phyloP scores from a whole-genome alignment of 1,284 basidiomycete genomes.

The Fomitopsis betulina region DNA sequence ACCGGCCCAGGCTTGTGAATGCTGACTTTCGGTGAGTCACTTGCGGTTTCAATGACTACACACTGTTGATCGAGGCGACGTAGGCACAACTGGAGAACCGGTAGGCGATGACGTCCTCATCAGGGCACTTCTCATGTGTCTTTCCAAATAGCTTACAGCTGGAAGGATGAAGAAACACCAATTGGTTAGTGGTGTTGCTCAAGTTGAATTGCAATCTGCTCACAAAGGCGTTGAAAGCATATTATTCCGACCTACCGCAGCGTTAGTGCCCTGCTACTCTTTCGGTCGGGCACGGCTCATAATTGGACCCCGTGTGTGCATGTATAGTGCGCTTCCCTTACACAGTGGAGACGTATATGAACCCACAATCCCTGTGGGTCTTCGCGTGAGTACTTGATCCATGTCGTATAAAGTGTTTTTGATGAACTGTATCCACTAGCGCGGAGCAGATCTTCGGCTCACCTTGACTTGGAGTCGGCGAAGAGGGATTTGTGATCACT shows the following conservation, averaged over 20 bases:
- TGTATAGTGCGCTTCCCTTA: slow-evolving; percentile 51
- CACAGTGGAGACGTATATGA: slow-evolving; percentile 59
- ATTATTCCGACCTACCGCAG: slow-evolving; percentile 30
- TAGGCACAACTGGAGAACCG: slow-evolving; percentile 53
- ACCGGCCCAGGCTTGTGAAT: slow-evolving; percentile 37
- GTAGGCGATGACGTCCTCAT: slow-evolving; percentile 9
- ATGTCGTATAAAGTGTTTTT: not conserved
- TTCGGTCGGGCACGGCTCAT: not conserved
- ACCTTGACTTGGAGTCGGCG: not conserved
- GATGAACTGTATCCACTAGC: not conserved
- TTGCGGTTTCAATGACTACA: not conserved
- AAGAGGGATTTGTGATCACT: too few species aligned
- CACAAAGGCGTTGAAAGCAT: slow-evolving; percentile 13
- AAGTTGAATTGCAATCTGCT: not conserved
- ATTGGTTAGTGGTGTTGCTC: slow-evolving; percentile 18
- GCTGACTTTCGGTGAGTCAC: slow-evolving; percentile 41
- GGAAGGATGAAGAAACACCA: slow-evolving; percentile 19
- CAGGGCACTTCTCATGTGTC: not conserved
- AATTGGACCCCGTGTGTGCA: not conserved
- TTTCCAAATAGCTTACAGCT: slow-evolving; percentile 22
- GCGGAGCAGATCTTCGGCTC: not conserved
- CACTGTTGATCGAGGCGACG: not conserved
- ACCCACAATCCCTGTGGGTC: slow-evolving; percentile 55
- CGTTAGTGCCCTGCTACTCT: slow-evolving; percentile 18
- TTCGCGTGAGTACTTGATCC: slow-evolving; percentile 41